phyloP scores from a whole-genome alignment of 2,329 filamentous ascomycete species.

The Penicillium polonicum region DNA sequence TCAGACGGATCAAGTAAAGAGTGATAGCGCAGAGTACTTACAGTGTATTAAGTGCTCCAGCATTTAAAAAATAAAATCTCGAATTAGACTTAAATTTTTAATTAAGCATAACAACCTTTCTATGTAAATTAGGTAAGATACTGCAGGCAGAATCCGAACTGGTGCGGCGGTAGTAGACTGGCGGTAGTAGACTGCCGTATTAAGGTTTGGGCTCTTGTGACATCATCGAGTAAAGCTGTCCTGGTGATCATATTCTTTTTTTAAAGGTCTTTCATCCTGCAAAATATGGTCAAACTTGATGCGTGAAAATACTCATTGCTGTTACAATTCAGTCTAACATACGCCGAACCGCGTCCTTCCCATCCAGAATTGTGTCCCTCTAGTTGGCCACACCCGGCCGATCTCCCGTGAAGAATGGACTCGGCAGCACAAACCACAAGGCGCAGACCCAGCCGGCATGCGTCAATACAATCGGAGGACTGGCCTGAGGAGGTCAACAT shows the following conservation, averaged over 20 bases:
- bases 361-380: neutral
- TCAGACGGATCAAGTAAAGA: neutral
- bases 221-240: neutral
- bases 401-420: constrained; percentile 11
- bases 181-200: neutral
- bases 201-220: neutral
- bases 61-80: neutral
- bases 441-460: neutral
- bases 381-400: neutral
- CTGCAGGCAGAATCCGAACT: neutral
- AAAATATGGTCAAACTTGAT: too few species aligned
- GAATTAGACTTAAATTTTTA: neutral
- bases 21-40: neutral
- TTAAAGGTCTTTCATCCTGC: neutral
- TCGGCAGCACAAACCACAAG: neutral
- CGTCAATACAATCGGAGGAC: constrained; percentile 9
- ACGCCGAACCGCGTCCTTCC: neutral
- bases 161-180: neutral
- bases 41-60: neutral
- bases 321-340: neutral
- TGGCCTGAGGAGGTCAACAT: constrained; percentile 9
- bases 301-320: neutral
- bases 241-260: neutral
- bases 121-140: too few species aligned
- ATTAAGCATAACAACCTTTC: neutral